Evolutionary conservation across 2,329 filamentous ascomycete species (phyloP).

Genomic region (Sphaerulina vaccinii): DNA sequence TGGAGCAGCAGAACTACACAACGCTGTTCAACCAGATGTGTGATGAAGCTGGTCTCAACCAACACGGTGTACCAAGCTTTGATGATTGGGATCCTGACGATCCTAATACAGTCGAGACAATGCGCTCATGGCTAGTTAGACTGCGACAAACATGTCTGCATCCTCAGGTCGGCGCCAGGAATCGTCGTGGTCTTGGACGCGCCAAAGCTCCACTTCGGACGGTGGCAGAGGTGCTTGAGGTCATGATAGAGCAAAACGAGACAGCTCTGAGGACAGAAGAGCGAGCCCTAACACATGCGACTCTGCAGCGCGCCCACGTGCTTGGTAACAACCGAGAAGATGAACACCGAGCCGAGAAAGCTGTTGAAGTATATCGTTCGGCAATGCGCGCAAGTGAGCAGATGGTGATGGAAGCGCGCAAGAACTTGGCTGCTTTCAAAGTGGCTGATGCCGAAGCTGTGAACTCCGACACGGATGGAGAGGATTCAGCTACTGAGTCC

Average conservation of each 20-base stretch:
- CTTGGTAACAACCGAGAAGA: constrained; percentile 68
- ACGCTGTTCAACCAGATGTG: constrained; percentile 75
- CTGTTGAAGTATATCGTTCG: constrained; percentile 67
- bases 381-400: constrained; percentile 42
- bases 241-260: constrained; percentile 88
- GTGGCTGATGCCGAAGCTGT: constrained; percentile 51
- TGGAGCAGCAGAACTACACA: constrained; percentile 88
- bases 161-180: constrained; percentile 72
- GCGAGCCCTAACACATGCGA: constrained; percentile 63
- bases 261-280: constrained; percentile 65
- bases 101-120: constrained; percentile 59
- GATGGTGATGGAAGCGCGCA: constrained; percentile 63
- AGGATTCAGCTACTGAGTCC: constrained; percentile 34
- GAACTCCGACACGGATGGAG: constrained; percentile 34
- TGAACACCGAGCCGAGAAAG: constrained; percentile 56
- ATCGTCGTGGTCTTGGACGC: constrained; percentile 61
- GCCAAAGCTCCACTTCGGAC: constrained; percentile 69
- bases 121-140: constrained; percentile 76
- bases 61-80: constrained; percentile 60
- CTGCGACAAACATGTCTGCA: constrained; percentile 83
- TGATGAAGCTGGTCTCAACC: constrained; percentile 64
- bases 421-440: no score
- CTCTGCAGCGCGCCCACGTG: constrained; percentile 71
- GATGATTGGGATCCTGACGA: constrained; percentile 66
- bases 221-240: constrained; percentile 79